A percentile compares a stretch with the other conserved stretches of the same genome.
Evolutionary conservation across 2,329 filamentous ascomycete genomes (phyloP).

Genomic region (Diplodia seriata): DNA sequence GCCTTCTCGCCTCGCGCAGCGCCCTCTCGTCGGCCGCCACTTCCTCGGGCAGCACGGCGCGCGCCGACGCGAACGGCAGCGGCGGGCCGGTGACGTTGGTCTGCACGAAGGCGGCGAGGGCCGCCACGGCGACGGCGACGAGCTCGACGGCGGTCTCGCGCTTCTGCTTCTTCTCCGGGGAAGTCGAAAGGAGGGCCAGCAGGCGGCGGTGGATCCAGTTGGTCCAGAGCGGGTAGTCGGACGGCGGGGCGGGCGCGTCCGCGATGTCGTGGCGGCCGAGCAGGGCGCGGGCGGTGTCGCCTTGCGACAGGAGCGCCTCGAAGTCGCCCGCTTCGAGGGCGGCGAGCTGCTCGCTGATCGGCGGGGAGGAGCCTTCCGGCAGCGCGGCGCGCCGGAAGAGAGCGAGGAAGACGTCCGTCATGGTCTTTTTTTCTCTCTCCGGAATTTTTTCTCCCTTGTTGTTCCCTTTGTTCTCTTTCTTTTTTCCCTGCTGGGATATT

Average conservation of each 20-base stretch:
- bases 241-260: conserved; percentile 39
- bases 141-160: conserved; percentile 47
- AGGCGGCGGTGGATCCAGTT: conserved; percentile 44
- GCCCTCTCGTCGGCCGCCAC: conserved; percentile 47
- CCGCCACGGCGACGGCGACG: conserved; percentile 68
- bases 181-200: neutral
- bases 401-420: conserved; percentile 53
- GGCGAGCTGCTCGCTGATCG: conserved; percentile 48
- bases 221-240: conserved; percentile 52
- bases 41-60: conserved; percentile 58
- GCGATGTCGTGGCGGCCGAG: conserved; percentile 50
- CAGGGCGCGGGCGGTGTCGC: conserved; percentile 49
- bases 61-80: conserved; percentile 63
- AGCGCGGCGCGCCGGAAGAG: conserved; percentile 49
- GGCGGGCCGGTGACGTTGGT: conserved; percentile 87
- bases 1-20: conserved; percentile 57
- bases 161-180: conserved; percentile 34
- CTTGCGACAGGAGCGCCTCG: conserved; percentile 46
- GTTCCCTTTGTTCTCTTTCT: neutral
- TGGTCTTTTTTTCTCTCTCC: conserved; percentile 34
- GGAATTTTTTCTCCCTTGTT: no score
- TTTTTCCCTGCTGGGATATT: neutral
- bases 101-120: conserved; percentile 81
- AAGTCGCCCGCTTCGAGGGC: conserved; percentile 54
- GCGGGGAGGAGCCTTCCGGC: conserved; percentile 40